These are phyloP conservation scores for Xylaria sp. DNA, from an alignment of 2,329 filamentous ascomycete species.

Conservation along the genomic window DNA sequence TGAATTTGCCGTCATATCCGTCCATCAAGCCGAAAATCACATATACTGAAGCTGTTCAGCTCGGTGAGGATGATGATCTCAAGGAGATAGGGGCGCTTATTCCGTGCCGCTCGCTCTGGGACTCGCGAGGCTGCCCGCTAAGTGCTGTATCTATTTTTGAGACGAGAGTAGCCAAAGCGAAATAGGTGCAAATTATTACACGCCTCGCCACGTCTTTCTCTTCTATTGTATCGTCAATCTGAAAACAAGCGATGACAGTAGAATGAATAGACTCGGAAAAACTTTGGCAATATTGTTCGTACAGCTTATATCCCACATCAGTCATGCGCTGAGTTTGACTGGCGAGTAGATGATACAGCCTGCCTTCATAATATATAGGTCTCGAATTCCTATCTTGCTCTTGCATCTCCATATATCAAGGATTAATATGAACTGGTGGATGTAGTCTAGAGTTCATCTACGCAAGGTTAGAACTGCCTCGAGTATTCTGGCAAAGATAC, in stretches of 20 bases:
- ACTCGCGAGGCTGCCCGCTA: slow-evolving; percentile 50
- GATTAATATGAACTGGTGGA: not conserved
- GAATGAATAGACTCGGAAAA: not conserved
- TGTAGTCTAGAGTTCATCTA: not conserved
- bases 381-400: not conserved
- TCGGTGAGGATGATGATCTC: slow-evolving; percentile 35
- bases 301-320: not conserved
- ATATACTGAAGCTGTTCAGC: slow-evolving; percentile 39
- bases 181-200: slow-evolving; percentile 8
- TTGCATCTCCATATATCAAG: not conserved
- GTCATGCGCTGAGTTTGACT: not conserved
- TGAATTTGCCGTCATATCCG: not conserved
- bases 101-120: slow-evolving; percentile 58
- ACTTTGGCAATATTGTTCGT: not conserved
- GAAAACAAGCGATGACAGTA: no score
- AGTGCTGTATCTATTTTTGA: slow-evolving; percentile 50
- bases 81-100: slow-evolving; percentile 48
- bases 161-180: slow-evolving; percentile 28
- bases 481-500: not conserved
- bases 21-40: slow-evolving; percentile 42
- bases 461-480: not conserved
- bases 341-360: not conserved
- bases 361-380: not conserved
- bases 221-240: not conserved
- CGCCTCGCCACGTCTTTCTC: not conserved